Evolutionary conservation across 148 eudicot species (phyloP).

Genomic region (Mesembryanthemum crystallinum): DNA sequence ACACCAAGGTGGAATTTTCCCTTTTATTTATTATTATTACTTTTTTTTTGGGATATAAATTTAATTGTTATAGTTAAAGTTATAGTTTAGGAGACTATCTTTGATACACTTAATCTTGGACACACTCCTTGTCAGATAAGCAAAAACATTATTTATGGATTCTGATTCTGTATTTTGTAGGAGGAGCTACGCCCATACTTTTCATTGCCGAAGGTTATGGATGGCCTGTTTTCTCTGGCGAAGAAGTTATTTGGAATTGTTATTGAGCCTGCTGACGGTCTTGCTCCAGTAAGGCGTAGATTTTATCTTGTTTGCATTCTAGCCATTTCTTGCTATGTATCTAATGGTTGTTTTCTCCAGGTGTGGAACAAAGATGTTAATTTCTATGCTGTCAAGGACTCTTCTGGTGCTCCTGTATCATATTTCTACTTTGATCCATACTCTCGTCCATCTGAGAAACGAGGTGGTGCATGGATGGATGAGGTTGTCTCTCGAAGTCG

Average conservation of each 20-base stretch:
- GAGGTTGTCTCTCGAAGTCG: slow-evolving; percentile 93
- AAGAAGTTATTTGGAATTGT: slow-evolving; percentile 72
- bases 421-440: slow-evolving; percentile 98
- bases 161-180: slow-evolving; percentile 34
- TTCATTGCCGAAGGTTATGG: slow-evolving; percentile 97
- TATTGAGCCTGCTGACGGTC: slow-evolving; percentile 80
- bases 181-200: slow-evolving; percentile 97
- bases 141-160: neutral
- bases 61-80: neutral
- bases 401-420: slow-evolving; percentile 66
- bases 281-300: slow-evolving; percentile 70
- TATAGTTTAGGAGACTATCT: no score
- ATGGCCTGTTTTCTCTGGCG: slow-evolving; percentile 85
- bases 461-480: slow-evolving; percentile 99
- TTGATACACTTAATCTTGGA: neutral
- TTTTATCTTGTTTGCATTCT: slow-evolving; percentile 12
- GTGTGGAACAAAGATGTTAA: slow-evolving; percentile 88
- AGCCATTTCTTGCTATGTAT: neutral
- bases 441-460: slow-evolving; percentile 95
- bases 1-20: no score
- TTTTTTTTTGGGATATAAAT: no score
- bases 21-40: no score
- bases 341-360: slow-evolving; percentile 35
- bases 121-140: neutral
- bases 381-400: slow-evolving; percentile 81